Evolutionary conservation across 2,329 filamentous ascomycete species (phyloP), one percentile per base, ranked within the genome.

Genomic region (Epichloe aotearoae): DNA sequence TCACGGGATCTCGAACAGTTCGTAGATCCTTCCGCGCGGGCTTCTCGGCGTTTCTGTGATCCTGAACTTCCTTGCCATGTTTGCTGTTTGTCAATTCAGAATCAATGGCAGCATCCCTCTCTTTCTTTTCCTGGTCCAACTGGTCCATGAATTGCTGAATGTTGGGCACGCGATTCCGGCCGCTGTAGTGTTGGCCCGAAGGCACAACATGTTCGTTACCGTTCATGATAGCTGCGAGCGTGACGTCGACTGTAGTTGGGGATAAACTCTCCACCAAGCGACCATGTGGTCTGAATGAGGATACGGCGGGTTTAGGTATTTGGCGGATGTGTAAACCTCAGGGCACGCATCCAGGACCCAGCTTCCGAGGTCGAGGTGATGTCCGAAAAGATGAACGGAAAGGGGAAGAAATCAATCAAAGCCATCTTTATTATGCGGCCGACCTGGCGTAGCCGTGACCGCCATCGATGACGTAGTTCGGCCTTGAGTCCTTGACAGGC

Each of bases 1-100:
- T 96, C 0, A 88, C 87, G 0, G 91, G 91, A 64, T 97, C 91
- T 1, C 86, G 88, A 43, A 95, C 90, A 7, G 66, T 71, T 17
- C 87, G 88, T 37, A 89, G 82, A 51, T 71, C 64, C 46, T 69
- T 68, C 43, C 58, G 69, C 47, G 67, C 69, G 40, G 56, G 61
- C 39, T 63, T 58, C 8, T 62, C 56, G 0, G 69, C 61, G 14
- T 68, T 64, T 33, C 68, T 64, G 53, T 81, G 74, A 12, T 72
- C 69, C 39, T 66, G 61, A 15, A 69, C 66, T 37, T 72, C 67
- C 52, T 57, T 64, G 23, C 59, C 53, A 45, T 62, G 52, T 37
- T 65, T 62, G 55, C 70, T 70, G 12, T 60, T 50, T 54, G 70
- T 70, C 5, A 68, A 61, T 17, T 77, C 67, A 46, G 78, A 70